Base-by-base conservation (phyloP, 2,329 filamentous ascomycete genomes). In the Ciborinia camelliae region DNA sequence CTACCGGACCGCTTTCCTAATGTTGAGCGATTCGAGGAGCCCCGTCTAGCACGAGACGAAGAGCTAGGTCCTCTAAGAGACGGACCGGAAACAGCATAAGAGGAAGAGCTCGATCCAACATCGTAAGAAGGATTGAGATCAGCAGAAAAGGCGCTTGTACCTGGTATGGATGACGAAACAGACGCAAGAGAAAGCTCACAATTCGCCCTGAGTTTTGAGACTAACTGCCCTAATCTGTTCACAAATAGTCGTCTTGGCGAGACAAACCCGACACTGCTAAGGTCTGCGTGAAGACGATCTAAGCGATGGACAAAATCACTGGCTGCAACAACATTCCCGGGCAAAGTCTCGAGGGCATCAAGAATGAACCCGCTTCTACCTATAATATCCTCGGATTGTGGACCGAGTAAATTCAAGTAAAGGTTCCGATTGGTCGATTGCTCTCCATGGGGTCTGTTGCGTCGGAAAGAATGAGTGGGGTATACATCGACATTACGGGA, bases 361-460 rank as follows among this genome's bases (percentile, higher is more conserved):
- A 75, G 48, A 14, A 73, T 67, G 58, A 75, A 74, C 15, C 65
- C 67, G 4, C 66, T 68, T 12, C 66, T 62, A 39, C 69, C 63
- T 30, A 69, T 68, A 47, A 66, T 68, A 10, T 50, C 51, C 12
- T 43, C 58, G 23, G 67, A 68, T 18, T 58, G 48, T 32, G 65
- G 67, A 9, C 71, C 71, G 43, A 75, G 72, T 39, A 75, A 68
- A 28, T 68, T 68, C 30, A 69, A 6, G 51, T 73, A 75, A 2
- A 75, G 65, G 51, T 74, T 75, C 20, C 72, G 69, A 39, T 72
- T 66, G 3, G 67, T 68, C n/a, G 60, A 59, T 51, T 63, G 69
- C 48, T 75, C 72, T 9, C 65, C 70, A 37, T 68, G 67, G 1
- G 59, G 63, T 60, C 68, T 67, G 35, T 55, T 54, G 37, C 62